Evolutionary conservation across 2,329 filamentous ascomycete species (phyloP), one percentile per base, ranked within the genome.

Genomic region (Harringtonia lauricola): DNA sequence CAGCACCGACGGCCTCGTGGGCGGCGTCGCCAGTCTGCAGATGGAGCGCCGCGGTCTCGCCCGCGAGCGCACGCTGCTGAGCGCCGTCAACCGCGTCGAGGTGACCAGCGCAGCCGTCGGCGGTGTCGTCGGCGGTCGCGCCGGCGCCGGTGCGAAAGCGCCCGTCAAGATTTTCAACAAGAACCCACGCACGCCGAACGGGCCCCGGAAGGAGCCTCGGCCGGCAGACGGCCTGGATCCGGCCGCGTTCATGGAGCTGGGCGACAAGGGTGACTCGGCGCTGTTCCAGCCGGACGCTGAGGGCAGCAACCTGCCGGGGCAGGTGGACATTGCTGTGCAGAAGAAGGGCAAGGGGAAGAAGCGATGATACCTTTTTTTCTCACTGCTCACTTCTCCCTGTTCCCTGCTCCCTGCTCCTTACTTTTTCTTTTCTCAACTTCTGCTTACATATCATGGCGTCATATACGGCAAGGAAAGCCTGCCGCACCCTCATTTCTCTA

Each of bases 1-100:
- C 64, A 95, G 88, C 63, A 95, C 89, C 15, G 88, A 94, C 56
- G 89, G 90, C 7, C 72, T 98, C 19, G 89, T 92, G 0, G 86
- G 86, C n/a, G 88, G 85, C 28, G 76, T 98, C 52, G 79, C 79
- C 21, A 75, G 77, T 12, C 73, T 98, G 10, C 87, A 92, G 52
- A 89, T 98, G 58, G 79, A 83, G 22, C 84, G 83, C 54, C 80
- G 90, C 51, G 86, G 89, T 50, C 65, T 87, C 0, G 68, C 74
- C 22, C 79, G 92, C 14, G 86, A 96, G 64, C 79, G 92, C 39
- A 98, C 92, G 0, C 65, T 96, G 43, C 72, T 98, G 31, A 83
- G 83, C 54, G 80, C 75, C 39, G 76, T 94, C 61, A 94, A 95
- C 61, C 77, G 86, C 40, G 76, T 92, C 8, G 62, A 71, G 41